Evolutionary conservation across 176 grass and related monocot genomes (phyloP).

Genomic region (Aegilops tauschii): DNA sequence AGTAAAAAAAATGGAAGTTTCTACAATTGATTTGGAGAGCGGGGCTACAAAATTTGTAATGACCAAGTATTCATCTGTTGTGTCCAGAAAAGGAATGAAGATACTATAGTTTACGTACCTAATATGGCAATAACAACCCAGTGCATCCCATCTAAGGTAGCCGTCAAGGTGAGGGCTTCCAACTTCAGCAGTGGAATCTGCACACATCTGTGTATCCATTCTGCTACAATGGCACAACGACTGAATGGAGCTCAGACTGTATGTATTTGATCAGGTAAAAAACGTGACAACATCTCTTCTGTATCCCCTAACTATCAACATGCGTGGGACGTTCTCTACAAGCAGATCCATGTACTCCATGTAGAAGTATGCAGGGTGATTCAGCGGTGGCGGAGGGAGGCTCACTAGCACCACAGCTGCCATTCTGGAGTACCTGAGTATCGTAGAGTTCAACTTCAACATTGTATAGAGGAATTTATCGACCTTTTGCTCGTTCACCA

Average conservation of each 20-base stretch:
- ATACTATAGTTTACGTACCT: constrained; percentile 15
- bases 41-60: constrained; percentile 46
- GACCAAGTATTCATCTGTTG: constrained; percentile 11
- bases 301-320: constrained; percentile 98
- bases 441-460: constrained; percentile 87
- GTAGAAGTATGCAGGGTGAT: constrained; percentile 91
- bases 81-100: constrained; percentile 36
- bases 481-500: constrained; percentile 82
- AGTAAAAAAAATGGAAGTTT: not conserved
- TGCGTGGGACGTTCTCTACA: constrained; percentile 93
- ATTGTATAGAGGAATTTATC: constrained; percentile 97
- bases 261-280: constrained; percentile 70
- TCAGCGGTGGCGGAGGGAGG: constrained; percentile 77
- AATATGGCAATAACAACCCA: constrained; percentile 17
- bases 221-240: constrained; percentile 33
- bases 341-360: constrained; percentile 99
- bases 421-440: constrained; percentile 97
- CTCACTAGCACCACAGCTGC: constrained; percentile 94
- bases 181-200: constrained; percentile 28
- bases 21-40: not conserved
- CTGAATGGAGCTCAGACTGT: not conserved
- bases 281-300: constrained; percentile 92
- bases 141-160: constrained; percentile 15
- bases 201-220: constrained; percentile 30
- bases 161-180: constrained; percentile 35